Conservation (phyloP, 1,284 basidiomycete species). For the Sporisorium sorghi region DNA sequence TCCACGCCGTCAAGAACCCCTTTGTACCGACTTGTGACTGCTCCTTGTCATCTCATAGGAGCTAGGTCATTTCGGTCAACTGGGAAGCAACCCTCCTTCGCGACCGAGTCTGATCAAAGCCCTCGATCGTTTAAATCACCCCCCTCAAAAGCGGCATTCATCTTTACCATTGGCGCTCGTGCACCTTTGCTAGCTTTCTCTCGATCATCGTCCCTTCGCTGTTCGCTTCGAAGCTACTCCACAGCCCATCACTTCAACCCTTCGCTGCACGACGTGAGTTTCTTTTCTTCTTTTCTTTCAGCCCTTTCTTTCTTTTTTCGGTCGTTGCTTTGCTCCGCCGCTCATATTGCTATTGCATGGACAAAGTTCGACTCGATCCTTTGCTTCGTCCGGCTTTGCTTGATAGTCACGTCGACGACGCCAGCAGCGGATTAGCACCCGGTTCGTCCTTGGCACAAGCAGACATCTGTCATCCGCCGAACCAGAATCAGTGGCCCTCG, state of each 20-base stretch:
- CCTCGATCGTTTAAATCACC: constrained; percentile 33
- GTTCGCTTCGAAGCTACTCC: background rate
- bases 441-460: background rate
- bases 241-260: background rate
- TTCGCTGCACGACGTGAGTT: constrained; percentile 42
- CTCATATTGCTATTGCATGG: constrained; percentile 2
- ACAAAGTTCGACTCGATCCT: background rate
- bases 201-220: constrained; percentile 4
- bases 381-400: constrained; percentile 16
- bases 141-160: constrained; percentile 43
- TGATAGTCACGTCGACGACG: constrained; percentile 45
- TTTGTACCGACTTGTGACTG: background rate
- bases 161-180: constrained; percentile 9
- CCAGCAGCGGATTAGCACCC: constrained; percentile 33
- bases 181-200: background rate
- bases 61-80: background rate
- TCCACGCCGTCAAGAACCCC: background rate
- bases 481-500: background rate
- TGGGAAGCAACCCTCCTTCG: constrained; percentile 11
- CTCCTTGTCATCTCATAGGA: background rate
- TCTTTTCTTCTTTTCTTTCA: constrained; percentile 2
- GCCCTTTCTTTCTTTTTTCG: background rate
- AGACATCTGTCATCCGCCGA: background rate
- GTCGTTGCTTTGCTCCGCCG: constrained; percentile 1
- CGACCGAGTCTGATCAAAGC: constrained; percentile 20